These are phyloP conservation scores for Pseudofabraea citricarpa DNA, from an alignment of 2,329 filamentous ascomycete genomes.

Conservation along the genomic window DNA sequence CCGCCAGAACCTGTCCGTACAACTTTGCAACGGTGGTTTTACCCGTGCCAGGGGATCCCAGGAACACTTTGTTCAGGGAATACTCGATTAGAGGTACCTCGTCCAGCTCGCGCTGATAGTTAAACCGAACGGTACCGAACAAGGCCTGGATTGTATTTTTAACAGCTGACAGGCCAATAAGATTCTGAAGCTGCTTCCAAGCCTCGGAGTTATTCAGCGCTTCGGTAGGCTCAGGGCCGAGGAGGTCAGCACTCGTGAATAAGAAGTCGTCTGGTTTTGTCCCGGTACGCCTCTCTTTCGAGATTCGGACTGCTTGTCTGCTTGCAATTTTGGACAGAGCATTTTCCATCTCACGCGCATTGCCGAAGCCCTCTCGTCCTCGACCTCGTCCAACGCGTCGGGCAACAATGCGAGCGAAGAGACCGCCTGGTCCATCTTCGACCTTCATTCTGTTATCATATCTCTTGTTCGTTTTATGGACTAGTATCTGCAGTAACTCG, in stretches of 20 bases:
- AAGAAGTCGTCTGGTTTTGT: slow-evolving; percentile 47
- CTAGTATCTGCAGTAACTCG: slow-evolving; percentile 57
- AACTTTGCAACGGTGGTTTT: slow-evolving; percentile 70
- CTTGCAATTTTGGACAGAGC: slow-evolving; percentile 42
- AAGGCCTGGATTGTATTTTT: slow-evolving; percentile 52
- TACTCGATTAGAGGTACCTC: slow-evolving; percentile 56
- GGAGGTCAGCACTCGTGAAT: slow-evolving; percentile 59
- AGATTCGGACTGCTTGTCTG: slow-evolving; percentile 53
- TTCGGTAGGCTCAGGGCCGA: slow-evolving; percentile 57
- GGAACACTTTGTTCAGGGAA: slow-evolving; percentile 61
- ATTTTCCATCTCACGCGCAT: slow-evolving; percentile 64
- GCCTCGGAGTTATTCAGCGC: slow-evolving; percentile 44
- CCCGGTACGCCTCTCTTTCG: slow-evolving; percentile 34
- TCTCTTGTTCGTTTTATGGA: slow-evolving; percentile 43
- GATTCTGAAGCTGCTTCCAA: slow-evolving; percentile 48
- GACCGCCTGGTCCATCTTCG: slow-evolving; percentile 49
- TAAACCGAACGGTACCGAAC: slow-evolving; percentile 47
- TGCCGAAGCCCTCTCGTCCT: slow-evolving; percentile 47
- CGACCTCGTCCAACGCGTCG: slow-evolving; percentile 52
- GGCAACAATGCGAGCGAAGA: slow-evolving; percentile 58
- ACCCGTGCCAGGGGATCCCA: slow-evolving; percentile 66
- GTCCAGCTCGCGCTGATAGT: slow-evolving; percentile 54
- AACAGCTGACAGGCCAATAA: slow-evolving; percentile 51
- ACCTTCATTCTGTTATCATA: slow-evolving; percentile 51
- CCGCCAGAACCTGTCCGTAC: slow-evolving; percentile 61